Percentiles rank a stretch among this genome's conserved stretches.
Conservation (phyloP, 2,329 filamentous ascomycete species). For the Pseudovirgaria hyperparasitica region DNA sequence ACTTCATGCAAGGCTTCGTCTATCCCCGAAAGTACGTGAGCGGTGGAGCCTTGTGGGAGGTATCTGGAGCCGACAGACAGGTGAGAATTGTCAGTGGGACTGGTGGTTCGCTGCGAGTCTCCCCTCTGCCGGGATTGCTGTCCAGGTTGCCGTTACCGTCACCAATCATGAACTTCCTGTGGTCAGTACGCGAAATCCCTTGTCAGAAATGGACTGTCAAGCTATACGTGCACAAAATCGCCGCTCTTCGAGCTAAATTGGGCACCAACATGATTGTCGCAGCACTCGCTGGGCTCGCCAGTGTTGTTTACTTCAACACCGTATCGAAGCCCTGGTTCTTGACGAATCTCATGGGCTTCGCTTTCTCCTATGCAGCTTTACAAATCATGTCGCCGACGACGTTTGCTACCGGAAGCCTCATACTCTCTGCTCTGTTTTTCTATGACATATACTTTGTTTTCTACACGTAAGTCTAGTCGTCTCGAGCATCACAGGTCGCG, state of each 20-base stretch:
- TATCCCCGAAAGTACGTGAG: conserved; percentile 60
- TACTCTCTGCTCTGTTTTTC: conserved; percentile 71
- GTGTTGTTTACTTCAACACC: conserved; percentile 52
- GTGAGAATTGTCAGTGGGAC: conserved; percentile 18
- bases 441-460: conserved; percentile 95
- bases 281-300: conserved; percentile 39
- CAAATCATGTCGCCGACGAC: conserved; percentile 81
- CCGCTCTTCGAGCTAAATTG: conserved; percentile 39
- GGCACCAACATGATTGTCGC: conserved; percentile 42
- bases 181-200: conserved; percentile 35
- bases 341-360: conserved; percentile 77
- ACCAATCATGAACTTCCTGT: conserved; percentile 26
- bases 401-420: conserved; percentile 66
- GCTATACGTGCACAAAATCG: conserved; percentile 40
- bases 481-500: background rate
- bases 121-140: conserved; percentile 40
- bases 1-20: conserved; percentile 50
- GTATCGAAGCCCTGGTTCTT: conserved; percentile 53
- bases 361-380: conserved; percentile 72
- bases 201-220: conserved; percentile 39
- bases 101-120: conserved; percentile 11
- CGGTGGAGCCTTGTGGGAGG: conserved; percentile 37
- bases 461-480: conserved; percentile 47
- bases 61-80: conserved; percentile 22
- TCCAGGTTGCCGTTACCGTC: conserved; percentile 33